A percentile compares a stretch with the other conserved stretches of the same genome.
Evolutionary conservation across 352 stramenopile species (phyloP).

Genomic region (Phytophthora ramorum): DNA sequence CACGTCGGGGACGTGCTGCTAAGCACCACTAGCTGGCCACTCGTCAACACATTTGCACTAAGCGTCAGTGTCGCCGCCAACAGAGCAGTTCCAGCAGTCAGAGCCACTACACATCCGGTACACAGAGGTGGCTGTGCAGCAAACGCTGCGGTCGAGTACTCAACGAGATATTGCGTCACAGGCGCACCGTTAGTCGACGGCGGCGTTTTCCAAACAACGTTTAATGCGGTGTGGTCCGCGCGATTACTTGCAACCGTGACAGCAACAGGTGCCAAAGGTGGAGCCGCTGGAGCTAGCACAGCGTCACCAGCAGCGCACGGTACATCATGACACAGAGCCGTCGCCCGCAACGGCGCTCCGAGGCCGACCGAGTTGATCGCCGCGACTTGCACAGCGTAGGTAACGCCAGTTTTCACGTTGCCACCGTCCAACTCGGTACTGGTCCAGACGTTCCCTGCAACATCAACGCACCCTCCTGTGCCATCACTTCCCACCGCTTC

Average conservation of each 20-base stretch:
- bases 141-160: slow-evolving; percentile 82
- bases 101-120: slow-evolving; percentile 47
- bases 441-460: slow-evolving; percentile 71
- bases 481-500: slow-evolving; percentile 59
- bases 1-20: slow-evolving; percentile 54
- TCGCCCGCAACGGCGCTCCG: slow-evolving; percentile 58
- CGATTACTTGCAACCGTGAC: slow-evolving; percentile 88
- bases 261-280: slow-evolving; percentile 70
- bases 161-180: slow-evolving; percentile 82
- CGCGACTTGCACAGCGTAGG: slow-evolving; percentile 92
- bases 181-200: slow-evolving; percentile 67
- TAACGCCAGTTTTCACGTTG: slow-evolving; percentile 71
- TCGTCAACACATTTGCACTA: slow-evolving; percentile 34
- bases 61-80: slow-evolving; percentile 44
- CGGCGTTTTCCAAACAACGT: slow-evolving; percentile 87
- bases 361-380: slow-evolving; percentile 90
- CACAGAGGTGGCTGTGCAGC: slow-evolving; percentile 44
- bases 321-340: slow-evolving; percentile 56
- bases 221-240: slow-evolving; percentile 75
- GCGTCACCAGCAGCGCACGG: slow-evolving; percentile 52
- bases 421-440: slow-evolving; percentile 83
- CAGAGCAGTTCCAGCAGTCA: slow-evolving; percentile 38
- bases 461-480: slow-evolving; percentile 54
- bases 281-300: slow-evolving; percentile 61
- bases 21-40: slow-evolving; percentile 52